Base-by-base conservation (phyloP, 495 filamentous ascomycete species). In the Daldinia vernicosa region DNA sequence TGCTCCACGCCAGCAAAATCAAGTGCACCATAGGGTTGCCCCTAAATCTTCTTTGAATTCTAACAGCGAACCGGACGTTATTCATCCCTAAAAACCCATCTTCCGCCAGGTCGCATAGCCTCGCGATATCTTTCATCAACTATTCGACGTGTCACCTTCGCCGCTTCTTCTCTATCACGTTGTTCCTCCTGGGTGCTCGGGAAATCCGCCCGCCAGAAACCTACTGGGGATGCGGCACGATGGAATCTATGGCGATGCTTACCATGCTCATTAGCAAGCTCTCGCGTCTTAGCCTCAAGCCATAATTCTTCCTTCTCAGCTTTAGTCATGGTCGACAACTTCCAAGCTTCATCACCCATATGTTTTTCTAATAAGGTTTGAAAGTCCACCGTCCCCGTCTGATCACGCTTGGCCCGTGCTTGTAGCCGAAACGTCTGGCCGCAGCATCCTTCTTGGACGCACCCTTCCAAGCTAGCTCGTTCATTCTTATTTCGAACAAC, bases 121-220 rank as follows among this genome's bases (percentile, higher is more conserved):
- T 97, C 94, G 60, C 86, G 84, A 79, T 90, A 90, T 74, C 93
- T 85, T 74, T 94, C 89, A 64, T 90, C 84, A 4, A 98, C 83
- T 68, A 88, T 85, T 45, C 86, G 79, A 63, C 85, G 82, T 76
- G 89, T 89, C 66, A 86, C 75, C 69, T 79, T 81, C 43, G 81
- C 78, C 6, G 89, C 91, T 72, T 88, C 87, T 74, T 85, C 82
- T 53, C 85, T 86, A 67, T 93, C 87, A 62, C 82, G 76, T 72
- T 84, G 82, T 12, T 88, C 74, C 77, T 97, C 92, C 76, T 97
- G 94, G 6, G 94, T 97, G 45, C 77, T 86, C 11, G 95, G 94
- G 79, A 98, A 93, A 63, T 95, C 94, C 27, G 89, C 85, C 67
- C 93, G 85, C 95, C 95, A 99, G 74, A 91, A 97, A 1, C 94